These are phyloP conservation scores for Lepraria neglecta DNA, from an alignment of 495 filamentous ascomycete species.

Conservation along the genomic window DNA sequence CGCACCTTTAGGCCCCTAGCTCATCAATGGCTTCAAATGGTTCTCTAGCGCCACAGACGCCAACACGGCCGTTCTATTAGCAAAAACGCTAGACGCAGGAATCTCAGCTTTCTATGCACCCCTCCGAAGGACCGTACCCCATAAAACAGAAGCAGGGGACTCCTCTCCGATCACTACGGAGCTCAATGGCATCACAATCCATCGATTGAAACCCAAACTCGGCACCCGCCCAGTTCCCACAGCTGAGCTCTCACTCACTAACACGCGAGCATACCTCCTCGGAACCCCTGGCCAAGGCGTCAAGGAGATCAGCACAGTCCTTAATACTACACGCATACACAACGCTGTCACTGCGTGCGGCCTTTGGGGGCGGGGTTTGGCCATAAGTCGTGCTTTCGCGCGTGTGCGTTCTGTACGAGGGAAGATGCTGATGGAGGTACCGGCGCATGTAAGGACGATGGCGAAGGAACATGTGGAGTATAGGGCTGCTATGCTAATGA, in stretches of 20 bases:
- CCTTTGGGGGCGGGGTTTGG: slow-evolving; percentile 54
- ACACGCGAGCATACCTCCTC: slow-evolving; percentile 58
- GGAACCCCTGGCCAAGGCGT: slow-evolving; percentile 59
- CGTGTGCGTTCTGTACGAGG: slow-evolving; percentile 48
- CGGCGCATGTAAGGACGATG: slow-evolving; percentile 56
- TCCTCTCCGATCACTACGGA: slow-evolving; percentile 35
- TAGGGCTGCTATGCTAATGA: slow-evolving; percentile 52
- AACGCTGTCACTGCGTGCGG: slow-evolving; percentile 52
- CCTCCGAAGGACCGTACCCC: slow-evolving; percentile 43
- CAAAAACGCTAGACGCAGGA: slow-evolving; percentile 48
- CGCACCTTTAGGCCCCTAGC: slow-evolving; percentile 51
- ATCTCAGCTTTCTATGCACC: slow-evolving; percentile 65
- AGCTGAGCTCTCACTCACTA: slow-evolving; percentile 58
- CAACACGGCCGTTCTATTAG: slow-evolving; percentile 62
- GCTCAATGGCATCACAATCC: slow-evolving; percentile 61
- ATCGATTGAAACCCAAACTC: slow-evolving; percentile 63
- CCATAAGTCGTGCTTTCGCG: slow-evolving; percentile 54
- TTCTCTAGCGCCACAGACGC: slow-evolving; percentile 71
- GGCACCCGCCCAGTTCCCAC: slow-evolving; percentile 65
- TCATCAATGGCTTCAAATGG: slow-evolving; percentile 67
- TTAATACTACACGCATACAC: slow-evolving; percentile 65
- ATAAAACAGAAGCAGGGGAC: slow-evolving; percentile 27
- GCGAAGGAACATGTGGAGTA: slow-evolving; percentile 50
- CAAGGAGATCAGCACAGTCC: slow-evolving; percentile 56
- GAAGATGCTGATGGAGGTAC: slow-evolving; percentile 47